Evolutionary conservation across 805 yeast genomes (phyloP).

Genomic region (Kuraishia borneana): DNA sequence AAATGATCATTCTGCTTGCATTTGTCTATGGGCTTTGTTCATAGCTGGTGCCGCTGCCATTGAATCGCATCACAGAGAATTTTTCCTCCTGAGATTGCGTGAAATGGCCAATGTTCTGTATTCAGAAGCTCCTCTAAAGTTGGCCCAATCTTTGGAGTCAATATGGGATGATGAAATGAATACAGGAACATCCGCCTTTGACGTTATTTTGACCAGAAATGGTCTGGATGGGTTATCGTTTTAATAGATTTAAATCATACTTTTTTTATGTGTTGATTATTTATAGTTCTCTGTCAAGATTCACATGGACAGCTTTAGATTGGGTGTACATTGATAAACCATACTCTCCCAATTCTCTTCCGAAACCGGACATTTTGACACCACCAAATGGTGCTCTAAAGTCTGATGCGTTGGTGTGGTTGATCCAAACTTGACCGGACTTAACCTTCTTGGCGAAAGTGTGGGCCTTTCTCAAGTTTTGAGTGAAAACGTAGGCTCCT

Average conservation of each 20-base stretch:
- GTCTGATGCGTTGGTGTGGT: slow-evolving; percentile 46
- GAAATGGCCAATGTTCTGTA: slow-evolving; percentile 6
- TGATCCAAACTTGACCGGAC: slow-evolving; percentile 60
- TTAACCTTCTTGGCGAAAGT: slow-evolving; percentile 49
- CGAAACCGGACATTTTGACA: slow-evolving; percentile 54
- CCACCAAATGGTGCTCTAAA: slow-evolving; percentile 59
- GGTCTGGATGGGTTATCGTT: slow-evolving; percentile 7
- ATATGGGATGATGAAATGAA: slow-evolving; percentile 15
- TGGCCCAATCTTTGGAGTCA: slow-evolving; percentile 15
- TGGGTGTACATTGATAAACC: slow-evolving; percentile 54
- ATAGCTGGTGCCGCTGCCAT: slow-evolving; percentile 17
- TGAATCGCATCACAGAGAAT: slow-evolving; percentile 12
- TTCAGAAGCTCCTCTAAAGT: slow-evolving; percentile 6
- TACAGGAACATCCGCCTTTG: slow-evolving; percentile 7
- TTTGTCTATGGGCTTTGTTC: slow-evolving; percentile 12
- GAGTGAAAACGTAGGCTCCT: slow-evolving; percentile 70
- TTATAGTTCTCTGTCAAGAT: slow-evolving; percentile 22
- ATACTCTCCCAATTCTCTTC: slow-evolving; percentile 58
- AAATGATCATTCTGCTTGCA: slow-evolving; percentile 2
- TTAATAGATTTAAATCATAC: not conserved
- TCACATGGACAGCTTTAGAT: slow-evolving; percentile 63
- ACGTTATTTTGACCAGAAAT: slow-evolving; percentile 7
- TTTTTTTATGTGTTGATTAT: not conserved
- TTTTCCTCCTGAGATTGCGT: slow-evolving; percentile 15
- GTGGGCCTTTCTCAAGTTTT: slow-evolving; percentile 48